phyloP scores from a whole-genome alignment of 345 rosid genomes.

The Eucalyptus sideroxylon region DNA sequence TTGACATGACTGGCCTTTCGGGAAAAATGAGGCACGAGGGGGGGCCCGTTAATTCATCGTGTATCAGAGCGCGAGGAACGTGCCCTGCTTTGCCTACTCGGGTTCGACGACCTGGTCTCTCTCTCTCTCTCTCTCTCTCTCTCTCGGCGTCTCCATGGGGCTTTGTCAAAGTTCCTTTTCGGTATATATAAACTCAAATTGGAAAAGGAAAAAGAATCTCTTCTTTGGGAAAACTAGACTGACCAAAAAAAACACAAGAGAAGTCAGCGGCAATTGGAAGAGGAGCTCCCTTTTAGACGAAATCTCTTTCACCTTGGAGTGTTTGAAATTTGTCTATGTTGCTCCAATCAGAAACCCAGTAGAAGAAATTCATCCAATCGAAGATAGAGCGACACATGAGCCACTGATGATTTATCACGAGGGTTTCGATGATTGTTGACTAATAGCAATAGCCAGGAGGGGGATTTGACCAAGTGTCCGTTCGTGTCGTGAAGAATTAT shows the following conservation, averaged over 20 bases:
- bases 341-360: background rate
- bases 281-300: background rate
- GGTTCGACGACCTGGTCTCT: background rate
- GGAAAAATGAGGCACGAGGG: background rate
- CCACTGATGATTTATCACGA: background rate
- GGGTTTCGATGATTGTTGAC: background rate
- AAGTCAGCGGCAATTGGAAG: background rate
- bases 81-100: background rate
- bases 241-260: background rate
- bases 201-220: background rate
- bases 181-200: background rate
- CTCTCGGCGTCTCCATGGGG: background rate
- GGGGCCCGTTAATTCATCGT: background rate
- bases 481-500: background rate
- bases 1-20: background rate
- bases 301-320: background rate
- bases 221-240: background rate
- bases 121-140: background rate
- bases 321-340: background rate
- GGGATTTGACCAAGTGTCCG: background rate
- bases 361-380: background rate
- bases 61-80: background rate
- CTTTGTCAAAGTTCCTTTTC: background rate
- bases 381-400: background rate
- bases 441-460: background rate